Evolutionary conservation across 2,329 filamentous ascomycete species (phyloP), one percentile per base, ranked within the genome.

Genomic region (Ceratocystis eucalypticola): DNA sequence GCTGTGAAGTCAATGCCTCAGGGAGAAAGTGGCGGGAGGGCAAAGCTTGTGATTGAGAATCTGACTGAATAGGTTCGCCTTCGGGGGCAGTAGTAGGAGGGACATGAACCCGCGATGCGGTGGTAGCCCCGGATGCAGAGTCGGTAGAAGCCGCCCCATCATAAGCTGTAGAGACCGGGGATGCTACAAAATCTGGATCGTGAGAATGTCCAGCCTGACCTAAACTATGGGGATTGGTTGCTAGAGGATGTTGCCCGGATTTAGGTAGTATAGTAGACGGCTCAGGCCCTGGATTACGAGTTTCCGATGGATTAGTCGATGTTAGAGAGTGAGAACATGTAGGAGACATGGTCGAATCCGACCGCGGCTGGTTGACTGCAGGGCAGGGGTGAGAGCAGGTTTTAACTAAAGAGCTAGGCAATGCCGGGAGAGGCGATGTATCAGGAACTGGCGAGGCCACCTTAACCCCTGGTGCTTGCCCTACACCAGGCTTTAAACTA

Each of bases 401-500:
- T n/a, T 12, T 17, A 8, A 41, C 61, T 5, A 41, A 4, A 8
- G 65, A 61, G 15, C 33, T n/a, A 28, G 41, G 28, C 3, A 48
- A 30, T 20, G n/a, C 20, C 12, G 50, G 61, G 44, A 37, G 37
- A 5, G 61, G 41, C 6, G 62, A 46, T 1, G 53, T 20, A 30
- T 66, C 48, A 10, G 12, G 22, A 41, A 20, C 20, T 5, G 12
- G 15, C 7, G 15, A 22, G 30, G 41, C 28, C 10, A 8, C 17
- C 5, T 41, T 7, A 5, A 15, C 4, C 68, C 68, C n/a, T 2
- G 64, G 67, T 17, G 64, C 65, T 20, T 71, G 71, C 20, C 70
- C 68, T 37, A n/a, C 62, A 2, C 55, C 53, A 8, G 72, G 53
- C 70, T 72, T 70, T 65, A 66, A 68, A 64, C 73, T 71, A 45